Conservation (phyloP, 2,329 filamentous ascomycete genomes). For the Plenodomus biglobosus region DNA sequence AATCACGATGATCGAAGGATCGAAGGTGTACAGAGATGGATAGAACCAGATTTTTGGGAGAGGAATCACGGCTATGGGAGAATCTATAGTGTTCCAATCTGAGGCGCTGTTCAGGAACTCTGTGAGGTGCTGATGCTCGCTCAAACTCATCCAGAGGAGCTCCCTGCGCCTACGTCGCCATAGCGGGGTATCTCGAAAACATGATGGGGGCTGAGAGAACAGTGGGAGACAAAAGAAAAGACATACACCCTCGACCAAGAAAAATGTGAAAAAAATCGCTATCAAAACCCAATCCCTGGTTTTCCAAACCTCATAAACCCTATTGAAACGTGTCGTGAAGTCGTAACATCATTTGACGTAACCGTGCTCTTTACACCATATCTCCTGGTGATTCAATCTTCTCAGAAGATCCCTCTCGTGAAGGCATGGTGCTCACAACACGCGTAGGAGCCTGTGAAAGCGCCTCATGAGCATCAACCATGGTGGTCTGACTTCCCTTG, state of each 20-base stretch:
- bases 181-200: slow-evolving; percentile 8
- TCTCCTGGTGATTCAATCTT: slow-evolving; percentile 11
- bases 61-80: neutral
- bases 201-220: neutral
- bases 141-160: slow-evolving; percentile 28
- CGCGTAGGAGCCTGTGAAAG: slow-evolving; percentile 26
- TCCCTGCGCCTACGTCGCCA: slow-evolving; percentile 32
- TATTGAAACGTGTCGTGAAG: neutral
- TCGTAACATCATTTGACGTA: neutral
- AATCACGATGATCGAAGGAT: too few species aligned
- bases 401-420: slow-evolving; percentile 15
- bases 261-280: neutral
- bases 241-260: neutral
- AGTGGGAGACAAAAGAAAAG: neutral
- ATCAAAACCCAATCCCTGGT: neutral
- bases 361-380: slow-evolving; percentile 12
- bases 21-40: too few species aligned
- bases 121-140: slow-evolving; percentile 36
- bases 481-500: slow-evolving; percentile 12
- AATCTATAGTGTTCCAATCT: neutral
- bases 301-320: neutral
- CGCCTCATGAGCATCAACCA: slow-evolving; percentile 6
- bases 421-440: slow-evolving; percentile 19
- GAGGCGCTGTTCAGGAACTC: slow-evolving; percentile 6
- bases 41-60: too few species aligned